These are phyloP conservation scores for Hibiscus mutabilis DNA, from an alignment of 345 rosid genomes.

Conservation along the genomic window DNA sequence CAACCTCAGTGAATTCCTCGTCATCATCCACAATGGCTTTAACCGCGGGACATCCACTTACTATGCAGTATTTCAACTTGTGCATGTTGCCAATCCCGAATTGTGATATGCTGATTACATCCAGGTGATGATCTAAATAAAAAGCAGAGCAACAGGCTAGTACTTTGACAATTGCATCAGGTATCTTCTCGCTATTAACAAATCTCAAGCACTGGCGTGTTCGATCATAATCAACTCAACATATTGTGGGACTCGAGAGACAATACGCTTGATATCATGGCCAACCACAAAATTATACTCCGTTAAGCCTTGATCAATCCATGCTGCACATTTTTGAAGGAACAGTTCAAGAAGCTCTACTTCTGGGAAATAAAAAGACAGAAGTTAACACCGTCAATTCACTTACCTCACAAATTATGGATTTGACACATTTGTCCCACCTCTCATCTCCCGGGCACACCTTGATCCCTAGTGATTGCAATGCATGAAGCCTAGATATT, in stretches of 20 bases:
- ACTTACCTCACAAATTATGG: not conserved
- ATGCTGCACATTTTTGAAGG: not conserved
- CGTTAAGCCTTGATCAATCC: not conserved
- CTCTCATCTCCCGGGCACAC: conserved; percentile 9
- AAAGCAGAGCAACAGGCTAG: not conserved
- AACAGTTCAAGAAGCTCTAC: conserved; percentile 9
- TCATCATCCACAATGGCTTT: not conserved
- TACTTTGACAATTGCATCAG: not conserved
- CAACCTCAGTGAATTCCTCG: not conserved
- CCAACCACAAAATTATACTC: conserved; percentile 8
- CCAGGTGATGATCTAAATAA: conserved; percentile 12
- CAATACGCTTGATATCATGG: conserved; percentile 6
- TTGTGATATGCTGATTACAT: not conserved
- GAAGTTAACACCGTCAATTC: not conserved
- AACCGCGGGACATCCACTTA: not conserved
- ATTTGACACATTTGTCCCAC: conserved; percentile 4
- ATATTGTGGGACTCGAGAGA: conserved; percentile 2
- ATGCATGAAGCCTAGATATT: not conserved
- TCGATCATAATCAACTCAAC: conserved; percentile 1
- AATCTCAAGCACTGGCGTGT: conserved; percentile 7
- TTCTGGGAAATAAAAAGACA: conserved; percentile 6
- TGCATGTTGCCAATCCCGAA: conserved; percentile 5
- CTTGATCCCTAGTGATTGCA: not conserved
- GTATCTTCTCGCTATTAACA: conserved; percentile 4
- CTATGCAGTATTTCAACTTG: not conserved